Conservation (phyloP, 176 grass and related monocot species). For the Phoenix roebelenii region DNA sequence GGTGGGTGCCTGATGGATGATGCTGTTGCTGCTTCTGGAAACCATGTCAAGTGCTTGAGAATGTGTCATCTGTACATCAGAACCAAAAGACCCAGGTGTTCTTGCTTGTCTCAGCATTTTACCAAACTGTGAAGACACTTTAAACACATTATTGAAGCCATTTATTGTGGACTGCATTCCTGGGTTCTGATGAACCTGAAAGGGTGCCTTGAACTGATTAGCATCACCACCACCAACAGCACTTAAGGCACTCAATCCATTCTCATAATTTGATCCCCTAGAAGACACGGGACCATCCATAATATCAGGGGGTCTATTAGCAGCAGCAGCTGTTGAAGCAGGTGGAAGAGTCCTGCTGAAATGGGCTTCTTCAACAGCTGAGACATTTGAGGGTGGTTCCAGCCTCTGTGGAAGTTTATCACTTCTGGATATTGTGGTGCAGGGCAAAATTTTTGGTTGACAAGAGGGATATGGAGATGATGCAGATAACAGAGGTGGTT, state of each 20-base stretch:
- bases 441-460: neutral
- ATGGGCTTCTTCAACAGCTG: constrained; percentile 1
- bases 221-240: neutral
- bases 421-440: constrained; percentile 3
- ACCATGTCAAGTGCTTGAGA: constrained; percentile 20
- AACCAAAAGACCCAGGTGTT: constrained; percentile 1
- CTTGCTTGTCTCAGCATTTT: constrained; percentile 14
- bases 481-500: constrained; percentile 5
- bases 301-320: constrained; percentile 1
- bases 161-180: constrained; percentile 4
- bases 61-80: constrained; percentile 19
- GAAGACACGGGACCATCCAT: neutral
- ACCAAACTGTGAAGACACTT: constrained; percentile 4
- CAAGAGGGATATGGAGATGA: neutral
- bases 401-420: constrained; percentile 12
- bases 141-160: constrained; percentile 1
- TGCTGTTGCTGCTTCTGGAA: constrained; percentile 3
- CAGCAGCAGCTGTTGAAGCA: constrained; percentile 14
- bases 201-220: neutral
- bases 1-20: constrained; percentile 7
- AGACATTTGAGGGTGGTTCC: constrained; percentile 6
- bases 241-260: constrained; percentile 2
- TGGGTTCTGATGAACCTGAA: constrained; percentile 10
- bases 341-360: constrained; percentile 1
- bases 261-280: constrained; percentile 5